Conservation (phyloP, 805 yeast species). For the Yarrowia sp. region DNA sequence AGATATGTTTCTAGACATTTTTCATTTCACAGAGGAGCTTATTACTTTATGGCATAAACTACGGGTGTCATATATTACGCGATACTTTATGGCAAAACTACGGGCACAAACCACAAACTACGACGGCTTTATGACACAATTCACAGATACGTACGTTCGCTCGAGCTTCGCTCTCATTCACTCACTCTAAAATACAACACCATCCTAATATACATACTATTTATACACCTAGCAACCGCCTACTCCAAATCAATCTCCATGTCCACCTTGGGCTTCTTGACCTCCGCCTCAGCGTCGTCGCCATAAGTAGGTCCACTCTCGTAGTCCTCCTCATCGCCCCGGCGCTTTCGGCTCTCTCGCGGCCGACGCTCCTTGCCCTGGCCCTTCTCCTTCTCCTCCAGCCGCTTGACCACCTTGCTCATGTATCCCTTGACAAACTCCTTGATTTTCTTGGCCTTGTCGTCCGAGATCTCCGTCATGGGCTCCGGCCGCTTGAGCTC, state of each 20-base stretch:
- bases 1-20: too few relatives aligned
- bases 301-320: background rate
- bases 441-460: slow-evolving; percentile 67
- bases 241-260: slow-evolving; percentile 24
- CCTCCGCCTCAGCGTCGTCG: background rate
- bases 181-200: background rate
- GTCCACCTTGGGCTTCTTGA: slow-evolving; percentile 20
- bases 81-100: too few relatives aligned
- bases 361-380: background rate
- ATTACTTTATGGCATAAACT: too few relatives aligned
- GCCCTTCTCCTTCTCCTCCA: slow-evolving; percentile 12
- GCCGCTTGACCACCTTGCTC: slow-evolving; percentile 31
- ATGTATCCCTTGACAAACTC: slow-evolving; percentile 49
- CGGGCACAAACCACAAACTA: too few relatives aligned
- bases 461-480: slow-evolving; percentile 58
- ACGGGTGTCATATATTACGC: too few relatives aligned
- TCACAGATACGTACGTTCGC: too few relatives aligned
- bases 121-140: too few relatives aligned
- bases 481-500: slow-evolving; percentile 50
- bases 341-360: background rate
- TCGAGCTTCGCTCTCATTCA: too few relatives aligned
- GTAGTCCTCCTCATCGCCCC: background rate
- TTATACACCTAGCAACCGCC: background rate
- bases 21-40: too few relatives aligned
- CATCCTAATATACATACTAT: slow-evolving; percentile 14